Conservation (phyloP, 805 yeast genomes). For the Suhomyces emberorum region DNA sequence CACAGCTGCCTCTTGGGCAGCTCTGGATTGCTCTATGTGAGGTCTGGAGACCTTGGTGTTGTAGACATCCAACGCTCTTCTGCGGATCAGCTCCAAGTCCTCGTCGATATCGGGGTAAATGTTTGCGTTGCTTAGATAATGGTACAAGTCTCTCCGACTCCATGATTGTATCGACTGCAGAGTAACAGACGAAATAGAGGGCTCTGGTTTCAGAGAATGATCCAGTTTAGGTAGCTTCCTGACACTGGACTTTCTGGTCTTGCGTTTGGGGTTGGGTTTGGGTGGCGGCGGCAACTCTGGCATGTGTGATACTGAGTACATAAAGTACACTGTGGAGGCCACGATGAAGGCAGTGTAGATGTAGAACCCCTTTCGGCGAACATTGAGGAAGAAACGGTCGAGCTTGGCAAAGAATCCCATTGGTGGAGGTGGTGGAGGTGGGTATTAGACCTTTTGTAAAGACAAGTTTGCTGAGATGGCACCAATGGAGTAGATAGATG, state of each 20-base stretch:
- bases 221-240: background rate
- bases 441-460: too few species aligned
- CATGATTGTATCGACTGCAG: conserved; percentile 15
- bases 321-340: conserved; percentile 25
- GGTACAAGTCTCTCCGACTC: conserved; percentile 17
- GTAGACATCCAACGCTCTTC: conserved; percentile 12
- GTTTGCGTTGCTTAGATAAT: conserved; percentile 12
- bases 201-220: background rate
- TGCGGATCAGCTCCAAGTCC: conserved; percentile 10
- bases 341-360: conserved; percentile 31
- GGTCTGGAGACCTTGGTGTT: conserved; percentile 1
- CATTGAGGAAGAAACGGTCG: conserved; percentile 26
- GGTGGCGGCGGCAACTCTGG: conserved; percentile 13
- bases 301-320: conserved; percentile 18
- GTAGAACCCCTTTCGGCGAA: conserved; percentile 35
- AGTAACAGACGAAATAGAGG: conserved; percentile 4
- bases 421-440: too few species aligned
- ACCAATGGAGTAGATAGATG: too few species aligned
- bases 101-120: conserved; percentile 19
- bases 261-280: conserved; percentile 6
- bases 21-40: background rate
- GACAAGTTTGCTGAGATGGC: too few species aligned
- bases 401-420: conserved; percentile 27
- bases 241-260: conserved; percentile 1
- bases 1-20: background rate